These are phyloP conservation scores for Pouteria glomerata DNA, from an alignment of 148 eudicot species.

Conservation along the genomic window DNA sequence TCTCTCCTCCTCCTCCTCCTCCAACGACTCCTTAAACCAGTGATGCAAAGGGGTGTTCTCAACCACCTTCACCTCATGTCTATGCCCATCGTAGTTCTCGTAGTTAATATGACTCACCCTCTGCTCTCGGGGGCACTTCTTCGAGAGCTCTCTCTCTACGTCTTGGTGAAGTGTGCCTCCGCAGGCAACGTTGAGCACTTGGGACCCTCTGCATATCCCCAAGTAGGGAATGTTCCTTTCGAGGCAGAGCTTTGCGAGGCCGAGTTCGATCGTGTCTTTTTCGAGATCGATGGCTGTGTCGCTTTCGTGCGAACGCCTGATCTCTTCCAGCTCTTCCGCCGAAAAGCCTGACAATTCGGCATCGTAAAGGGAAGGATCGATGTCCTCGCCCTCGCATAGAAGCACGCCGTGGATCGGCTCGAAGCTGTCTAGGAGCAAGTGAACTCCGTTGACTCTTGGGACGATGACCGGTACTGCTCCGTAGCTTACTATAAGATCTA, in stretches of 20 bases:
- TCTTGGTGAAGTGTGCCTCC: conserved; percentile 87
- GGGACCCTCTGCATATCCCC: conserved; percentile 90
- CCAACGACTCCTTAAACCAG: conserved; percentile 60
- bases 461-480: conserved; percentile 92
- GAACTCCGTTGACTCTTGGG: conserved; percentile 75
- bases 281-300: conserved; percentile 84
- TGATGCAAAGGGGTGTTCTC: conserved; percentile 59
- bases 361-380: conserved; percentile 66
- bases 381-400: conserved; percentile 86
- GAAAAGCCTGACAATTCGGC: conserved; percentile 28
- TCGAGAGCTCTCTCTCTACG: conserved; percentile 47
- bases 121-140: conserved; percentile 24
- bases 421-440: conserved; percentile 59
- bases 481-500: conserved; percentile 69
- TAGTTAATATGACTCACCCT: conserved; percentile 67
- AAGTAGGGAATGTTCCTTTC: conserved; percentile 80
- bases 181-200: conserved; percentile 77
- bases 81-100: conserved; percentile 70
- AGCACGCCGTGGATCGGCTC: conserved; percentile 92
- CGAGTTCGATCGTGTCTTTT: conserved; percentile 70
- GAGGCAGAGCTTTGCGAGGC: conserved; percentile 68
- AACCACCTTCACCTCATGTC: conserved; percentile 53
- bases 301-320: conserved; percentile 43
- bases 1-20: conserved; percentile 17
- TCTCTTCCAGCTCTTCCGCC: conserved; percentile 59